These are phyloP conservation scores for Zasmidium citrigriseum DNA, from an alignment of 2,329 filamentous ascomycete species.

Conservation along the genomic window DNA sequence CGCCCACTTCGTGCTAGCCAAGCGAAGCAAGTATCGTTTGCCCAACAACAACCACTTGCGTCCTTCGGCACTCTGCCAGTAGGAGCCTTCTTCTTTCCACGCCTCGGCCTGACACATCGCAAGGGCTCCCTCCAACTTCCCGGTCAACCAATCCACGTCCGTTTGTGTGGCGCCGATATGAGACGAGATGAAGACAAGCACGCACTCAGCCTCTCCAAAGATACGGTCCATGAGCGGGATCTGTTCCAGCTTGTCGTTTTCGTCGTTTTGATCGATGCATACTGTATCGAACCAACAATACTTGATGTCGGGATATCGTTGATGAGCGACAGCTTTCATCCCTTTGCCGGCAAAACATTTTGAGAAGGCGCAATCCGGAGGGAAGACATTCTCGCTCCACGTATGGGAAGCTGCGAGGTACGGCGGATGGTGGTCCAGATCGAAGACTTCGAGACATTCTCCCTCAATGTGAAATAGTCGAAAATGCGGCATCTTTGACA, in stretches of 20 bases:
- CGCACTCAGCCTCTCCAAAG: not conserved
- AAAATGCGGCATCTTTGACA: not conserved
- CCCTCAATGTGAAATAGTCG: not conserved
- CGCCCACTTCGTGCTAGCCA: slow-evolving; percentile 1
- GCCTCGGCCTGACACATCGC: slow-evolving; percentile 8
- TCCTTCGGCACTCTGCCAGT: slow-evolving; percentile 2
- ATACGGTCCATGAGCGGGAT: slow-evolving; percentile 5
- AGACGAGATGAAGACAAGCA: slow-evolving; percentile 1
- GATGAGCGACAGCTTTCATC: not conserved
- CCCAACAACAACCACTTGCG: not conserved
- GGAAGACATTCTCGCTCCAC: slow-evolving; percentile 4
- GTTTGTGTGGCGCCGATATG: not conserved
- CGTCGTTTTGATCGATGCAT: slow-evolving; percentile 4
- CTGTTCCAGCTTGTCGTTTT: slow-evolving; percentile 3
- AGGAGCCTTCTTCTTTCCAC: slow-evolving; percentile 1
- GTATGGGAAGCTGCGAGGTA: slow-evolving; percentile 3
- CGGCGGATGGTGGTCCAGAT: not conserved
- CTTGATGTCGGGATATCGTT: not conserved
- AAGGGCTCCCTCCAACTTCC: slow-evolving; percentile 3
- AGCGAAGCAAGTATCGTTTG: not conserved
- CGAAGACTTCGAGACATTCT: slow-evolving; percentile 1
- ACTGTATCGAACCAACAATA: slow-evolving; percentile 5
- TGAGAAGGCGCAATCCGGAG: not conserved
- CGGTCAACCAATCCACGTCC: not conserved
- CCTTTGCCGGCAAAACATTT: slow-evolving; percentile 1